Evolutionary conservation across 2,329 filamentous ascomycete genomes (phyloP).

Genomic region (Ophiostoma triangulosporum): DNA sequence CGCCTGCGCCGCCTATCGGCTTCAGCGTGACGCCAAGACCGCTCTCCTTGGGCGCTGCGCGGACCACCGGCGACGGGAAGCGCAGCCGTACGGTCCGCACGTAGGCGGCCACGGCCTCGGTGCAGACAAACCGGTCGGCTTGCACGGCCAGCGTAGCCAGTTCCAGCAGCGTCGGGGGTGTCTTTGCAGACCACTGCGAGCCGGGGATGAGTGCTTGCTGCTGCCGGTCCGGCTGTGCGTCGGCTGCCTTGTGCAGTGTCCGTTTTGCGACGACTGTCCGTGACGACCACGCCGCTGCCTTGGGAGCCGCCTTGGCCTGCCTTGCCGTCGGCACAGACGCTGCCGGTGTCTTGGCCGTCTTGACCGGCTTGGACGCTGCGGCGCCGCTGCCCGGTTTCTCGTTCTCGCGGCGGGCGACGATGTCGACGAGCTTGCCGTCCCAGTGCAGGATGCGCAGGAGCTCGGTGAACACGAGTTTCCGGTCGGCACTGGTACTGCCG

Average conservation of each 20-base stretch:
- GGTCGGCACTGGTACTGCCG: constrained; percentile 45
- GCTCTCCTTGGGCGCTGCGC: not conserved
- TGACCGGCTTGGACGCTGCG: not conserved
- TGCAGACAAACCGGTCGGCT: constrained; percentile 60
- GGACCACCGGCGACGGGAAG: constrained; percentile 23
- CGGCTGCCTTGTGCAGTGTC: not conserved
- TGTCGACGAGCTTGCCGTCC: constrained; percentile 20
- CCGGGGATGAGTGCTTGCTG: not conserved
- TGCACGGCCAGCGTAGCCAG: constrained; percentile 55
- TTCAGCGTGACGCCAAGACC: constrained; percentile 13
- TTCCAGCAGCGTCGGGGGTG: constrained; percentile 42
- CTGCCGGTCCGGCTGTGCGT: not conserved
- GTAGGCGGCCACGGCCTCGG: constrained; percentile 39
- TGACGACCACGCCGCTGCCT: not conserved
- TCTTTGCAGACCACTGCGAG: constrained; percentile 18
- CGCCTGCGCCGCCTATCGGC: not conserved
- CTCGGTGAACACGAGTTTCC: constrained; percentile 51
- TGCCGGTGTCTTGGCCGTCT: not conserved
- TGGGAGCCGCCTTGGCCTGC: not conserved
- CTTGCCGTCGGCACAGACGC: not conserved
- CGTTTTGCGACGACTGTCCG: not conserved
- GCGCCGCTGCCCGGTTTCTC: not conserved
- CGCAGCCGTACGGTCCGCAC: constrained; percentile 39
- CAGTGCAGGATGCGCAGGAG: constrained; percentile 54
- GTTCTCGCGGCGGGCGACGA: not conserved